Percentiles rank a stretch among this genome's conserved stretches.
Conservation (phyloP, 1,139 yeast species). For the Taiozyma onychis region DNA sequence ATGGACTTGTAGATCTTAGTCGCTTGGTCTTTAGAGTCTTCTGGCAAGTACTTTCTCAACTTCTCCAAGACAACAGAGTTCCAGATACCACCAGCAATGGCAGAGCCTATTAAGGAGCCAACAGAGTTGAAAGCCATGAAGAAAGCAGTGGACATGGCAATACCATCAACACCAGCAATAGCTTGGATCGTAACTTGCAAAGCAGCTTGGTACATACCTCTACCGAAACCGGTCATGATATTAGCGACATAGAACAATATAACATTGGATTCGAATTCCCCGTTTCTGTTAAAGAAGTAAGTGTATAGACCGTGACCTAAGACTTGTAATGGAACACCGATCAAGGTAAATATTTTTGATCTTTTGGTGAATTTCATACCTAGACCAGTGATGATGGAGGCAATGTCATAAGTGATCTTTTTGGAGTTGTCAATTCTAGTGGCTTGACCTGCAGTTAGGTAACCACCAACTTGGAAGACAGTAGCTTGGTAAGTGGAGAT, state of each 20-base stretch:
- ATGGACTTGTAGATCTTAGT: conserved; percentile 20
- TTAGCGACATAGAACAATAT: conserved; percentile 21
- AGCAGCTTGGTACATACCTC: conserved; percentile 27
- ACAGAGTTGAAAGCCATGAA: conserved; percentile 36
- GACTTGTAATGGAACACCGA: conserved; percentile 26
- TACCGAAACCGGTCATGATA: conserved; percentile 28
- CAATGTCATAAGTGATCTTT: conserved; percentile 23
- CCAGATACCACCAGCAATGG: conserved; percentile 23
- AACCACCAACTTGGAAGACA: conserved; percentile 26
- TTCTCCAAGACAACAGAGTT: conserved; percentile 15
- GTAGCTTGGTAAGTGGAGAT: conserved; percentile 25
- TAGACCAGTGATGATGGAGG: conserved; percentile 25
- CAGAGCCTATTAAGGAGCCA: conserved; percentile 40
- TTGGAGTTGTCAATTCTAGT: conserved; percentile 26
- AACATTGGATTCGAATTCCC: conserved; percentile 15
- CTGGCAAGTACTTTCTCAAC: conserved; percentile 19
- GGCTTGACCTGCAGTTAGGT: conserved; percentile 25
- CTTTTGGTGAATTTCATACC: conserved; percentile 29
- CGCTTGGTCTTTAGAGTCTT: conserved; percentile 14
- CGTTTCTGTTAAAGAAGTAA: conserved; percentile 21
- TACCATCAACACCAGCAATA: conserved; percentile 37
- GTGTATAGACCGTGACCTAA: conserved; percentile 28
- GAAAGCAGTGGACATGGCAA: conserved; percentile 42
- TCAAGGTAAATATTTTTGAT: conserved; percentile 28
- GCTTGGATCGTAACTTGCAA: conserved; percentile 30